These are phyloP conservation scores for Draba incana DNA, from an alignment of 345 rosid genomes.

Conservation along the genomic window DNA sequence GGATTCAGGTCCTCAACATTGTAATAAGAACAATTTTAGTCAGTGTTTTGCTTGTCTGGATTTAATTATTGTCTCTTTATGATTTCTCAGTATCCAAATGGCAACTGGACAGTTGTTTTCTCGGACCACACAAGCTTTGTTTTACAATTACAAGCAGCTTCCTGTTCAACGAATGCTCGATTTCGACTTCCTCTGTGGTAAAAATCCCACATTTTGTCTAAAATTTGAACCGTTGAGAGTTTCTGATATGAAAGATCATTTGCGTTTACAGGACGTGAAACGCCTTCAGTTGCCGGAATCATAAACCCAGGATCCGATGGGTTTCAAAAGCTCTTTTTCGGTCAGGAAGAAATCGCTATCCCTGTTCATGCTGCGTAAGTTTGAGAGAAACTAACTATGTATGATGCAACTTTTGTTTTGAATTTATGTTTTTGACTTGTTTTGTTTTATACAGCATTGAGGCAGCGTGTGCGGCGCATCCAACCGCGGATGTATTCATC, in stretches of 20 bases:
- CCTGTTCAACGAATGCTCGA: slow-evolving; percentile 99
- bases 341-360: slow-evolving; percentile 98
- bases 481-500: slow-evolving; percentile 96
- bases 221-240: neutral
- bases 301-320: slow-evolving; percentile 96
- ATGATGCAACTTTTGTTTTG: neutral
- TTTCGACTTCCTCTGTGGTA: slow-evolving; percentile 97
- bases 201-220: neutral
- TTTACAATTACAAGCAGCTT: slow-evolving; percentile 96
- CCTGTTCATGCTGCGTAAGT: slow-evolving; percentile 93
- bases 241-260: slow-evolving; percentile 10
- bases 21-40: neutral
- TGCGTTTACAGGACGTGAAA: slow-evolving; percentile 72
- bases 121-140: slow-evolving; percentile 82
- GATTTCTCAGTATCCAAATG: slow-evolving; percentile 55
- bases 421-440: neutral
- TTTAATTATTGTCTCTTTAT: slow-evolving; percentile 12
- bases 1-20: neutral
- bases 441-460: slow-evolving; percentile 64
- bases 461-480: slow-evolving; percentile 91
- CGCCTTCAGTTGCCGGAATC: slow-evolving; percentile 98
- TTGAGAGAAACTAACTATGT: neutral
- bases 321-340: slow-evolving; percentile 94
- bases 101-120: slow-evolving; percentile 97
- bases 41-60: slow-evolving; percentile 5